Evolutionary conservation across 208 protist species (phyloP).

Genomic region (Trypanosoma platydactyli): DNA sequence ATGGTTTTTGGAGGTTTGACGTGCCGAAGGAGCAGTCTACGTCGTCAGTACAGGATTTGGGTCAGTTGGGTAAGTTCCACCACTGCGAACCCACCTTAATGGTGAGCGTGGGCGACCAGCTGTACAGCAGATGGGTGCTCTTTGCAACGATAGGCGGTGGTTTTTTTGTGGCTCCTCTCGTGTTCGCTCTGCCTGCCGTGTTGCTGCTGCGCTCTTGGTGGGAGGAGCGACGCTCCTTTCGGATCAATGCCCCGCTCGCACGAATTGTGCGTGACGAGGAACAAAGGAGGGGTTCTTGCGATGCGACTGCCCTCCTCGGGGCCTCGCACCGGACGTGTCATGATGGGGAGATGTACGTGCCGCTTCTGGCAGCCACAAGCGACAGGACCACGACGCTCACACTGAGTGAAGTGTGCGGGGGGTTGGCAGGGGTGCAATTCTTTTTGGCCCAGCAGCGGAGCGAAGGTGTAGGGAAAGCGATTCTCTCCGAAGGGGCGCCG

Average conservation of each 20-base stretch:
- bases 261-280: neutral
- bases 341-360: neutral
- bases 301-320: too few relatives aligned
- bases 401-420: neutral
- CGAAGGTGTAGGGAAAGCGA: neutral
- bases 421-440: slow-evolving; percentile 5
- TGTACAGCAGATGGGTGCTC: slow-evolving; percentile 12
- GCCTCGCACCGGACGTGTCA: too few relatives aligned
- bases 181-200: slow-evolving; percentile 13
- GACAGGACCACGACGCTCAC: neutral
- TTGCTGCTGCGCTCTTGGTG: slow-evolving; percentile 12
- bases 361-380: neutral
- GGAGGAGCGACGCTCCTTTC: slow-evolving; percentile 8
- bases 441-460: slow-evolving; percentile 9
- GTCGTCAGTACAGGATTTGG: neutral
- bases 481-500: too few relatives aligned
- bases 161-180: slow-evolving; percentile 18
- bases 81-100: slow-evolving; percentile 5
- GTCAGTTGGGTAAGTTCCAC: neutral
- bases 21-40: neutral
- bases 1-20: slow-evolving; percentile 21
- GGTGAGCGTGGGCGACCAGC: slow-evolving; percentile 9
- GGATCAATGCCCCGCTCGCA: slow-evolving; percentile 10
- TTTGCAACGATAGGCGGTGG: slow-evolving; percentile 16
- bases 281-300: too few relatives aligned